Base-by-base conservation (phyloP, 805 yeast genomes). In the Sugiyamaella valdiviana region DNA sequence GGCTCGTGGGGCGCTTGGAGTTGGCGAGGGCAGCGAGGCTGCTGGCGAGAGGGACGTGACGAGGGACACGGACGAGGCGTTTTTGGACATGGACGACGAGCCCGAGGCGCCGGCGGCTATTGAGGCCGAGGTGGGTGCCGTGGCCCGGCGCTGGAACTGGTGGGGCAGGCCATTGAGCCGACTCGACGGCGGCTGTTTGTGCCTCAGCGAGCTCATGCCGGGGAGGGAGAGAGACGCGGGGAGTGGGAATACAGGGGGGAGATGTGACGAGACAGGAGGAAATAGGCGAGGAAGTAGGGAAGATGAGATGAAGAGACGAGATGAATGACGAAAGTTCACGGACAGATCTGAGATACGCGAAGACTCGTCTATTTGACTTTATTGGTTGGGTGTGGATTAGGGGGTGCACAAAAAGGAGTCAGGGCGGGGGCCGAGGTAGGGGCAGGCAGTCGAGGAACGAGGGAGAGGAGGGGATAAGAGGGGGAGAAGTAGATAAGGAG, bases 1-100 rank as follows among this genome's bases (percentile, higher is more conserved):
- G 29, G 41, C 22, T 15, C 39, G 22, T 5, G 37, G 39, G 12
- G 45, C 45, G 40, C 39, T 32, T 10, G 45, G 44, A 6, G 23
- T 41, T 7, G 29, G 36, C 15, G 44, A 26, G n/a, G 32, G 32
- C 32, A 26, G 10, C 10, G 32, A 26, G 32, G 32, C 32, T 3
- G 32, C 32, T 12, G 32, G 32, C 3, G 32, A 12, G n/a, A 26
- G 10, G 9, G 32, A 26, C 32, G 32, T 26, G 14, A 26, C 32
- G 32, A 26, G 32, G 4, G 32, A 26, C n/a, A n/a, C 14, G 3
- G 32, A 10, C 32, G 32, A 26, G 32, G 32, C 10, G 14, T 26
- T 26, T 26, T 26, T 26, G n/a, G n/a, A n/a, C n/a, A 26, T 26
- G 32, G 32, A 26, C 10, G 6, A 12, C 32, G 32, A 26, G 2